Evolutionary conservation across 2,329 filamentous ascomycete genomes (phyloP), one percentile per base, ranked within the genome.

Genomic region (Cercospora beticola): DNA sequence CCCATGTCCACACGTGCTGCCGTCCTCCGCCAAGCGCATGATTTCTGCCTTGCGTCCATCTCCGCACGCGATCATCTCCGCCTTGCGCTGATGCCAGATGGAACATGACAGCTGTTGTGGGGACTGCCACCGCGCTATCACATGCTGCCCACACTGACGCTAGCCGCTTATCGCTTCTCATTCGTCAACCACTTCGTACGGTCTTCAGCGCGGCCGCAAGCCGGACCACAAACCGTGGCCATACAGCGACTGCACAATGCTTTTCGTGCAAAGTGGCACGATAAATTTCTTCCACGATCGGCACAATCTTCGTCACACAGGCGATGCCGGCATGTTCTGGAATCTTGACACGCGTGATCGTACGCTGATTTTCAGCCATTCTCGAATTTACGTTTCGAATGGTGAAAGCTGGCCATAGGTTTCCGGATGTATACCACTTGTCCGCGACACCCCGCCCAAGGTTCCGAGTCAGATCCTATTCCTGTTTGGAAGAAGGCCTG

Each of bases 91-190:
- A 46, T 63, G 26, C 18, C 16, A 43, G 16, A 43, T n/a, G 30
- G 59, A 62, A 33, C 2, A 62, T 63, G 61, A 64, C 62, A 64
- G 62, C 62, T 64, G 28, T 40, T 40, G 62, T 64, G 62, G 62
- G 49, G 30, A 40, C 10, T 3, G 16, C 30, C 18, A 40, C 49
- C 46, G 62, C 62, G 62, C 62, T 57, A 58, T 57, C 62, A 64
- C 46, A 64, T 64, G 62, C 49, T 40, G 21, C 43, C 18, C n/a
- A 31, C 26, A 31, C 49, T 36, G 28, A 31, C 28, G 30, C 49
- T 43, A 57, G 46, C 62, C 43, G 31, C 62, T 40, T 58, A 23
- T 26, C 31, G 14, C 8, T 26, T 14, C 12, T 63, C 26, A 63
- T 63, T 63, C 61, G 61, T 63, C 61, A 63, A 31, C 40, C 23